Conservation (phyloP, 2,329 filamentous ascomycete species). For the Albophoma yamanashiensis region DNA sequence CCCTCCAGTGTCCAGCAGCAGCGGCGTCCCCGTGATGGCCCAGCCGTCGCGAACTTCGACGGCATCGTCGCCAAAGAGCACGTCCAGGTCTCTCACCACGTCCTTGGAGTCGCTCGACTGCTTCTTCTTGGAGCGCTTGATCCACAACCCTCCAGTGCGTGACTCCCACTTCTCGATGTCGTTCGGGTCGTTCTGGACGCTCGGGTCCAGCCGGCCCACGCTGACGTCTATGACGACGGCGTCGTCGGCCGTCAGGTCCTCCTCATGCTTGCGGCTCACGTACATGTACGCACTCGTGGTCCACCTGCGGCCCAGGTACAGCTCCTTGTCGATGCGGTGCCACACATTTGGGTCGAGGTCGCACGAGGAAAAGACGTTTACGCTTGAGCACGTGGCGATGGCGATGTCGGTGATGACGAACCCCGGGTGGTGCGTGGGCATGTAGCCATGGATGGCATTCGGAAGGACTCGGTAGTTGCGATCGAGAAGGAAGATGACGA, state of each 20-base stretch:
- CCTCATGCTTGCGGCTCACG: slow-evolving; percentile 74
- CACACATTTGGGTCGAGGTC: slow-evolving; percentile 60
- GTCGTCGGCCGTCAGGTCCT: slow-evolving; percentile 65
- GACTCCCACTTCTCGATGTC: slow-evolving; percentile 67
- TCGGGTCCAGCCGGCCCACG: slow-evolving; percentile 63
- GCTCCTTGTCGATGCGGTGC: slow-evolving; percentile 82
- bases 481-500: slow-evolving; percentile 75
- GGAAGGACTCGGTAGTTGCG: slow-evolving; percentile 81
- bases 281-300: slow-evolving; percentile 70
- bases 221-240: slow-evolving; percentile 71
- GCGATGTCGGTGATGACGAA: slow-evolving; percentile 79
- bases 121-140: slow-evolving; percentile 61
- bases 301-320: slow-evolving; percentile 68
- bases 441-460: slow-evolving; percentile 72
- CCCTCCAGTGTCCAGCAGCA: slow-evolving; percentile 56
- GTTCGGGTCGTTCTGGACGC: slow-evolving; percentile 29
- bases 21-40: slow-evolving; percentile 62
- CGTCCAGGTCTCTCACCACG: slow-evolving; percentile 71
- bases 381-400: slow-evolving; percentile 61
- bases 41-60: slow-evolving; percentile 83
- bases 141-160: slow-evolving; percentile 68
- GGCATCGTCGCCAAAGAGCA: slow-evolving; percentile 83
- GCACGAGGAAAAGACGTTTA: slow-evolving; percentile 69
- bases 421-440: slow-evolving; percentile 77
- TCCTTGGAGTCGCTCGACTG: slow-evolving; percentile 65